Percentiles rank a stretch among this genome's conserved stretches.
Conservation (phyloP, 331 rosid genomes). For the Cydonia oblonga region DNA sequence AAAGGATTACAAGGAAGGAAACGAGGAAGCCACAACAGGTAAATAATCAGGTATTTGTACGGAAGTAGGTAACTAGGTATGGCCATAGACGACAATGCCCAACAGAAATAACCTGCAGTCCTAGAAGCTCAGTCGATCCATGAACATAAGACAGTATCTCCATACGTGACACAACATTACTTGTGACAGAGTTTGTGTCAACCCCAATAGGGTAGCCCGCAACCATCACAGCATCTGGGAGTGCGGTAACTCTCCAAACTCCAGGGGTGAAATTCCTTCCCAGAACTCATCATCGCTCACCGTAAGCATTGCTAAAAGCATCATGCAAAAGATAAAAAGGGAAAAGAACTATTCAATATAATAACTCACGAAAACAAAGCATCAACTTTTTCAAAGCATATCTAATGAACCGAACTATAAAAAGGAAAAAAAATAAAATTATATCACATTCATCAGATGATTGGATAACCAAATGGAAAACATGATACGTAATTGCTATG, state of each 20-base stretch:
- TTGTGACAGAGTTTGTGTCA: conserved; percentile 76
- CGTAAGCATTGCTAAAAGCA: conserved; percentile 58
- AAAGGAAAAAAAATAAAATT: background rate
- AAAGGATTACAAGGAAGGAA: background rate
- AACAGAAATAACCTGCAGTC: conserved; percentile 48
- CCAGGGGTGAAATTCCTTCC: conserved; percentile 69
- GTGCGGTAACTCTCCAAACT: conserved; percentile 64
- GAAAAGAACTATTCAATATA: background rate
- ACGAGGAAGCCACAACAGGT: background rate
- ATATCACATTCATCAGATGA: background rate
- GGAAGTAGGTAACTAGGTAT: background rate
- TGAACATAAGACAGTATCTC: conserved; percentile 78
- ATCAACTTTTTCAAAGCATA: background rate
- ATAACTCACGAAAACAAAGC: background rate
- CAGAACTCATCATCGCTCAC: conserved; percentile 76
- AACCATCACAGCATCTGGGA: conserved; percentile 70
- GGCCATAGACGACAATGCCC: background rate
- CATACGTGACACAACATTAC: conserved; percentile 73
- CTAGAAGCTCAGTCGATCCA: conserved; percentile 78
- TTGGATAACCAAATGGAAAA: background rate
- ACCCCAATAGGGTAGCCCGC: conserved; percentile 79
- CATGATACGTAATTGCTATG: background rate
- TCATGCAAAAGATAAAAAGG: background rate
- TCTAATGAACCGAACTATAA: background rate
- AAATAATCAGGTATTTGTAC: background rate